Evolutionary conservation across 225 moss, liverwort and hornwort genomes (phyloP), one percentile per base, ranked within the genome.

Genomic region (Rhytidiadelphus loreus): DNA sequence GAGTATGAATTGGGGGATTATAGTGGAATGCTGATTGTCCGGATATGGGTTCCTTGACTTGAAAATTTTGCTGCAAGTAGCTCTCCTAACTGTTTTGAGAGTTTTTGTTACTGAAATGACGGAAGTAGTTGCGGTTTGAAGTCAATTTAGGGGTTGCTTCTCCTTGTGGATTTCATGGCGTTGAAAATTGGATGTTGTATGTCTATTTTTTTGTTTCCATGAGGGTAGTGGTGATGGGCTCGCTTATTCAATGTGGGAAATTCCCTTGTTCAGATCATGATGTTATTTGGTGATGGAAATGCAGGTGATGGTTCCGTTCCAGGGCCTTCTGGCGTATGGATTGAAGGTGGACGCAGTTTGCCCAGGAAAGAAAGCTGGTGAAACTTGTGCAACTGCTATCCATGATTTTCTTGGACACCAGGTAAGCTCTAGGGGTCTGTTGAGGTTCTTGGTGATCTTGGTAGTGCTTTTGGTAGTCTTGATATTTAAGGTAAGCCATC

Each of bases 221-320:
- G 76, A 35, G 76, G 76, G 50, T 39, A 32, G 55, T 86, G 65
- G 16, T 53, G 69, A 33, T 61, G 61, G 53, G 55, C 62, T 84
- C 16, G 53, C 28, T 39, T 53, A 29, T 53, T 68, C 12, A 6
- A 52, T 41, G 26, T 44, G 20, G 33, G 12, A 33, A 23, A 39
- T 39, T 58, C 12, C 20, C 24, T 3, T 53, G 50, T 55, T 86
- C 46, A 43, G 44, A 30, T 84, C 64, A 35, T 77, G 80, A 86
- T 81, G 61, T 58, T 48, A 12, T 76, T 61, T 59, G 82, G 75
- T 58, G 77, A 75, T 87, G 87, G 83, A 73, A 68, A 39, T 92
- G 89, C 94, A 97, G 98, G 97, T 88, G 35, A 99, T 99, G 96
- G 97, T 99, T 81, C 97, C 99, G 35, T 99, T 97, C 76, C 99